Evolutionary conservation across 768 basidiomycete species (phyloP).

Genomic region (Suillus hirtellus): DNA sequence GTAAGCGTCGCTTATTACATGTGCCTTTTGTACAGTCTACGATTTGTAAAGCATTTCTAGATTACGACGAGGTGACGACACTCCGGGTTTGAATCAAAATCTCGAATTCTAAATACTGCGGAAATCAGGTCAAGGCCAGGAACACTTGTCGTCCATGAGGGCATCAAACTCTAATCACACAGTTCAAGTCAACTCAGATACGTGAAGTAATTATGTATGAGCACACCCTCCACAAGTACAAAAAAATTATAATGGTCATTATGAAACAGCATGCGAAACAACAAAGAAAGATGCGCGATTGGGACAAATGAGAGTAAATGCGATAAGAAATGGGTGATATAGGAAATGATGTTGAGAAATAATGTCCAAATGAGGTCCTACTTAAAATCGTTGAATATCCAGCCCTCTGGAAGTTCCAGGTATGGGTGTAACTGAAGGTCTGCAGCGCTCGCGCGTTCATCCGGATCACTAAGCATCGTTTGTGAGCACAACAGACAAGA

Average conservation of each 20-base stretch:
- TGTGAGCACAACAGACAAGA: conserved; percentile 11
- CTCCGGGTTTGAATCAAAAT: too few species aligned
- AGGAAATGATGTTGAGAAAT: conserved; percentile 7
- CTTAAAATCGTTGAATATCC: conserved; percentile 66
- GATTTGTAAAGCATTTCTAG: too few species aligned
- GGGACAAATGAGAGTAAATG: conserved; percentile 25
- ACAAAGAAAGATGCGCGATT: conserved; percentile 16
- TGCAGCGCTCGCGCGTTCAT: conserved; percentile 75
- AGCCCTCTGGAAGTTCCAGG: conserved; percentile 67
- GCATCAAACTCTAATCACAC: not conserved
- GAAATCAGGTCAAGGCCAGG: too few species aligned
- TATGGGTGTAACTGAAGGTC: conserved; percentile 82
- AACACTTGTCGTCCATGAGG: not conserved
- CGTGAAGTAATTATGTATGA: conserved; percentile 28
- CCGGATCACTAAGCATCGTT: conserved; percentile 60
- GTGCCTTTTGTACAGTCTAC: too few species aligned
- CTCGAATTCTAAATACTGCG: too few species aligned
- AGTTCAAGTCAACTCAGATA: conserved; percentile 18
- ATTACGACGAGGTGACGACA: too few species aligned
- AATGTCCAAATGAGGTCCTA: conserved; percentile 22
- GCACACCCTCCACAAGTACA: conserved; percentile 26
- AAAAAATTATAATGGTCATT: conserved; percentile 35
- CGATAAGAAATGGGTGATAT: conserved; percentile 30
- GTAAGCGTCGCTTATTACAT: too few species aligned
- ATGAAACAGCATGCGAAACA: conserved; percentile 23